Percentiles rank a stretch among this genome's conserved stretches.
Evolutionary conservation across 495 filamentous ascomycete genomes (phyloP).

Genomic region (Lepraria neglecta): DNA sequence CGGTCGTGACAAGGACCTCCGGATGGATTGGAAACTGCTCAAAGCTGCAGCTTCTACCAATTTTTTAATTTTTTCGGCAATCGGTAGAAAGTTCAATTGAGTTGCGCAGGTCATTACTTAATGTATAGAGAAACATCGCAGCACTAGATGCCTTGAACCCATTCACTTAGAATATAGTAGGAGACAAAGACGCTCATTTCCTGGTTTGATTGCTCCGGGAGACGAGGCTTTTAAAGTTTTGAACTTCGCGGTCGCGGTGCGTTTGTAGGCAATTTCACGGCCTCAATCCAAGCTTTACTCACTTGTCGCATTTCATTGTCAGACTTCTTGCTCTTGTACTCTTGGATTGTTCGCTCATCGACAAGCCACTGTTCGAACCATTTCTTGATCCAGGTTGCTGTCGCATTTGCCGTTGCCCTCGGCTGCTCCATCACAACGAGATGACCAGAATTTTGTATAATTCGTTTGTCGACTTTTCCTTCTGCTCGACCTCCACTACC

Average conservation of each 20-base stretch:
- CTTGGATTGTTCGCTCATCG: not conserved
- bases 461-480: not conserved
- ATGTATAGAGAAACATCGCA: no score
- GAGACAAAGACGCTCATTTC: no score
- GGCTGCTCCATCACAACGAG: conserved; percentile 6
- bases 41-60: no score
- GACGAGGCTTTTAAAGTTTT: conserved; percentile 5
- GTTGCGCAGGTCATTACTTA: no score
- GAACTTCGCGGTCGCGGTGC: conserved; percentile 4
- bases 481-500: not conserved
- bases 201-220: no score
- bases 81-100: no score
- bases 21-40: no score
- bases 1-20: no score
- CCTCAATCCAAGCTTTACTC: conserved; percentile 8
- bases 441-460: conserved; percentile 4
- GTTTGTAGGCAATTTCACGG: not conserved
- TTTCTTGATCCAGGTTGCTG: conserved; percentile 4
- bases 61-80: no score
- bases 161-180: no score
- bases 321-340: not conserved
- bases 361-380: not conserved
- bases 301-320: not conserved
- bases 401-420: not conserved
- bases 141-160: no score